These are phyloP conservation scores for Novymonas esmeraldas DNA, from an alignment of 208 protist genomes.

Conservation along the genomic window DNA sequence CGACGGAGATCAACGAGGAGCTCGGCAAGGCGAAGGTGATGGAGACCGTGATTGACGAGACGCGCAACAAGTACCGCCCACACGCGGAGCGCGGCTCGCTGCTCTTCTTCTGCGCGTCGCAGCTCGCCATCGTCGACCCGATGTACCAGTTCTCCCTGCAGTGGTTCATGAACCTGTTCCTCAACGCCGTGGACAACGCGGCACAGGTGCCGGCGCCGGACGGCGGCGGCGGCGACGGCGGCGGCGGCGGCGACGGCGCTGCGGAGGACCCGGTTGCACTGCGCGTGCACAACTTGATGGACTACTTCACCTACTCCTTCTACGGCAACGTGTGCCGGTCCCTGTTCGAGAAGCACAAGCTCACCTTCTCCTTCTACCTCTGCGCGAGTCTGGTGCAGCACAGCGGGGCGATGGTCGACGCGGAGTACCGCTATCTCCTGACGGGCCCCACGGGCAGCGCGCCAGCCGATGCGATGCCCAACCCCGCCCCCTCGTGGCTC, in stretches of 20 bases:
- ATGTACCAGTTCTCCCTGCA: conserved; percentile 98
- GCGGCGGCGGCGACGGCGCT: conserved; percentile 25
- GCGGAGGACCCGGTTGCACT: conserved; percentile 67
- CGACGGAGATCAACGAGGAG: conserved; percentile 94
- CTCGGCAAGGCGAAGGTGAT: conserved; percentile 94
- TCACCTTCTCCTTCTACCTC: conserved; percentile 98
- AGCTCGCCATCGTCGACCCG: conserved; percentile 94
- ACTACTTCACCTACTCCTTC: conserved; percentile 97
- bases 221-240: conserved; percentile 4
- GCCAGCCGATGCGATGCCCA: conserved; percentile 49
- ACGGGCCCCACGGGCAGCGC: conserved; percentile 81
- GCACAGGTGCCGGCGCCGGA: conserved; percentile 36
- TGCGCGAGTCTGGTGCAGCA: conserved; percentile 89
- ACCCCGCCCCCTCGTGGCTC: conserved; percentile 94
- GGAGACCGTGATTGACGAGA: conserved; percentile 96
- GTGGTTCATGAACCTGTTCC: conserved; percentile 98
- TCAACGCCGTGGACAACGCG: conserved; percentile 83
- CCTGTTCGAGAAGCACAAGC: conserved; percentile 98
- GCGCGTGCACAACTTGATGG: conserved; percentile 90
- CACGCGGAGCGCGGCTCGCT: conserved; percentile 95
- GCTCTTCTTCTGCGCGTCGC: conserved; percentile 97
- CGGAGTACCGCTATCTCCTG: conserved; percentile 93
- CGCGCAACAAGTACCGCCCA: conserved; percentile 94
- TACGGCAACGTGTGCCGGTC: conserved; percentile 98
- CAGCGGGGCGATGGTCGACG: conserved; percentile 71